Conservation (phyloP, 805 yeast genomes). For the Teunomyces atbi region DNA sequence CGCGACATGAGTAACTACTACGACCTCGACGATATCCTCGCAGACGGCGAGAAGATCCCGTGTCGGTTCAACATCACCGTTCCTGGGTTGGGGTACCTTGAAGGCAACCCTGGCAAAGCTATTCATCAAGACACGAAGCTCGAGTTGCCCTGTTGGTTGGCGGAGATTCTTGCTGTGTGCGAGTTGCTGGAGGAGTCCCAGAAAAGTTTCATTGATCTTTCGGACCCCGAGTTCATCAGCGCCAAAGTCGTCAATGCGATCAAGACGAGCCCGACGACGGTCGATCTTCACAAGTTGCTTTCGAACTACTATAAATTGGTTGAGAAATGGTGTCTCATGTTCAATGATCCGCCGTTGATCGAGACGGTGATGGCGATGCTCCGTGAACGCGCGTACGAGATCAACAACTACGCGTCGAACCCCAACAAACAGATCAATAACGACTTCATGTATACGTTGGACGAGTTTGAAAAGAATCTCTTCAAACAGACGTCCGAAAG, state of each 20-base stretch:
- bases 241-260: constrained; percentile 75
- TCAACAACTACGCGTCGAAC: constrained; percentile 67
- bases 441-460: constrained; percentile 63
- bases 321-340: constrained; percentile 74
- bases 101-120: constrained; percentile 69
- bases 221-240: constrained; percentile 69
- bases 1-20: constrained; percentile 42
- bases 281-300: constrained; percentile 66
- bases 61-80: constrained; percentile 73
- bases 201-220: constrained; percentile 60
- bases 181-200: constrained; percentile 32
- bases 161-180: constrained; percentile 64
- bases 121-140: constrained; percentile 59
- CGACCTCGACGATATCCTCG: constrained; percentile 73
- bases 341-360: constrained; percentile 62
- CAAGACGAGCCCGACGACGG: constrained; percentile 61
- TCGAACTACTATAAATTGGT: constrained; percentile 70
- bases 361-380: constrained; percentile 52
- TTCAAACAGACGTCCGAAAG: constrained; percentile 55
- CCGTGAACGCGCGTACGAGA: constrained; percentile 63
- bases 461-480: constrained; percentile 68
- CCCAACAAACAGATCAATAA: constrained; percentile 46
- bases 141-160: constrained; percentile 88
- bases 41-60: constrained; percentile 73
- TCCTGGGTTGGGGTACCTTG: constrained; percentile 86